Conservation (phyloP, 1,139 yeast species). For the Debaryomycetaceae sp. region DNA sequence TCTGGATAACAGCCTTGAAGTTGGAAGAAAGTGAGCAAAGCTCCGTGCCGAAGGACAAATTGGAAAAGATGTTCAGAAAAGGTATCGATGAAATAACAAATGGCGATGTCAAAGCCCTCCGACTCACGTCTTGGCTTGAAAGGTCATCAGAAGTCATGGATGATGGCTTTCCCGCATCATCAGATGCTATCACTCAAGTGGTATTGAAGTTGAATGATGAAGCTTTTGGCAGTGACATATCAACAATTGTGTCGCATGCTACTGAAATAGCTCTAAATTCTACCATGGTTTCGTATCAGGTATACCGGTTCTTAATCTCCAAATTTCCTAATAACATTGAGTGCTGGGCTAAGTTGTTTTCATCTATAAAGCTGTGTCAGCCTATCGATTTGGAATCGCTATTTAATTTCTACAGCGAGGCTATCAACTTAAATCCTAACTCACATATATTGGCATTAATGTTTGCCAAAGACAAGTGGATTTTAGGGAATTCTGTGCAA, state of each 20-base stretch:
- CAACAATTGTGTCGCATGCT: constrained; percentile 39
- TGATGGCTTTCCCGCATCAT: constrained; percentile 33
- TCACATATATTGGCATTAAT: constrained; percentile 55
- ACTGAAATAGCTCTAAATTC: constrained; percentile 24
- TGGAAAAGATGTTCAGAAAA: constrained; percentile 44
- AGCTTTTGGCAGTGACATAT: constrained; percentile 6
- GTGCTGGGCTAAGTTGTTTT: constrained; percentile 55
- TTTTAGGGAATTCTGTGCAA: constrained; percentile 38
- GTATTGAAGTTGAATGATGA: constrained; percentile 14
- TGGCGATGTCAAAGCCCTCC: constrained; percentile 18
- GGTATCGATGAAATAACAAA: constrained; percentile 45
- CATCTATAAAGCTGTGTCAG: constrained; percentile 38
- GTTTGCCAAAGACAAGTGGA: constrained; percentile 72
- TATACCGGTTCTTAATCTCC: constrained; percentile 47
- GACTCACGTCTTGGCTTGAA: constrained; percentile 42
- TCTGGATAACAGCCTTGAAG: constrained; percentile 72
- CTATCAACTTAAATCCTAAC: constrained; percentile 46
- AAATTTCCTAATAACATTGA: constrained; percentile 46
- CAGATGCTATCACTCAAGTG: constrained; percentile 34
- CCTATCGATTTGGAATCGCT: constrained; percentile 24
- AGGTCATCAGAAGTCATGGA: constrained; percentile 36
- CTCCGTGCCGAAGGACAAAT: constrained; percentile 29
- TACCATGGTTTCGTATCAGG: constrained; percentile 38
- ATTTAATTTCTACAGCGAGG: constrained; percentile 49
- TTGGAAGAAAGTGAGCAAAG: constrained; percentile 58